phyloP scores from a whole-genome alignment of 805 yeast genomes.

The Candida chauliodis region DNA sequence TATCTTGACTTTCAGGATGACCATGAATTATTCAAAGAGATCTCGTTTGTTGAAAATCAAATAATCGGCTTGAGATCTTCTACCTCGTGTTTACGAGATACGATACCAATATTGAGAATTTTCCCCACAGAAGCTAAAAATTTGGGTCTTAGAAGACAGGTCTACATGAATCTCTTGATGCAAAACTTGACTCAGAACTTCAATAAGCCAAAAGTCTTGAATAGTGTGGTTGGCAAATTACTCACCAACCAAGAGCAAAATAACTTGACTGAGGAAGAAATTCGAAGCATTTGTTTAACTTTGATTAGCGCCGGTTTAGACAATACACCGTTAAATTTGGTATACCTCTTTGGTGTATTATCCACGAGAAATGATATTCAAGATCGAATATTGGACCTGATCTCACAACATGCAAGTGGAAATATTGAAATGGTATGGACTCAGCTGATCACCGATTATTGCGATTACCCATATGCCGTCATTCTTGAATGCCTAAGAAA shows the following conservation, averaged over 20 bases:
- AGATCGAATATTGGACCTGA: constrained; percentile 37
- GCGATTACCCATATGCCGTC: constrained; percentile 49
- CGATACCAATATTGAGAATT: constrained; percentile 43
- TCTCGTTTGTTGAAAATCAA: constrained; percentile 51
- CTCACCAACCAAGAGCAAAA: background rate
- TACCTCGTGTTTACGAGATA: constrained; percentile 52
- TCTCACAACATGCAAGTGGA: constrained; percentile 32
- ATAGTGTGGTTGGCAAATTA: constrained; percentile 33
- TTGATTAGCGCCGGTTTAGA: constrained; percentile 81
- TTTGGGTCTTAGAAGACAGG: constrained; percentile 41
- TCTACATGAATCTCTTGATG: constrained; percentile 42
- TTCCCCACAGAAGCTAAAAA: constrained; percentile 19
- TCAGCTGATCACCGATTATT: constrained; percentile 11
- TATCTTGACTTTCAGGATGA: constrained; percentile 39
- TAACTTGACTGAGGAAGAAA: constrained; percentile 31
- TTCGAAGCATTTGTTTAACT: constrained; percentile 61
- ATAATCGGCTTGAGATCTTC: constrained; percentile 59
- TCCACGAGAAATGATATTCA: constrained; percentile 31
- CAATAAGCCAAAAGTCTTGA: constrained; percentile 20
- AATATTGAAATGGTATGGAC: constrained; percentile 34
- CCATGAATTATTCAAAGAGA: constrained; percentile 42
- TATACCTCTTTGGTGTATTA: constrained; percentile 59
- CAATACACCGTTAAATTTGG: constrained; percentile 62
- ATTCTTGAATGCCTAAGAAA: constrained; percentile 59
- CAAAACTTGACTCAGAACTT: constrained; percentile 13